Conservation (phyloP, 257 asterid species). For the Linderniella brevidens region DNA sequence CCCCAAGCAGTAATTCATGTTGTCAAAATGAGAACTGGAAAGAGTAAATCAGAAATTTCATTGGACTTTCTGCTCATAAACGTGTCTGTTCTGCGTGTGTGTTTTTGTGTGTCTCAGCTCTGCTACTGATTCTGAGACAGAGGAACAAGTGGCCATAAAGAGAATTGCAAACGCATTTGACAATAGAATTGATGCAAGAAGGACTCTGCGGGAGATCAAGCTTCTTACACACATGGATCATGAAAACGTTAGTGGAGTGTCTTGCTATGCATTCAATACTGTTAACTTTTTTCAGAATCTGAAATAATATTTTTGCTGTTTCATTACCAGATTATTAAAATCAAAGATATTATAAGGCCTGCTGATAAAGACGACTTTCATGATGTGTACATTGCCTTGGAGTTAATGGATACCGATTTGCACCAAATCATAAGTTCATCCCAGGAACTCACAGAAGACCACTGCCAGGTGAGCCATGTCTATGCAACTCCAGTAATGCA, state of each 20-base stretch:
- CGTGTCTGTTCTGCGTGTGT: constrained; percentile 10
- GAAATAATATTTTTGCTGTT: neutral
- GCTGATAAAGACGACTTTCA: constrained; percentile 42
- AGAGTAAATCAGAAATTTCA: too few species aligned
- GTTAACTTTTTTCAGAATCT: too few species aligned
- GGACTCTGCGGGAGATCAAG: constrained; percentile 80
- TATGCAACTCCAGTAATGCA: neutral
- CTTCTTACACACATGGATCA: constrained; percentile 90
- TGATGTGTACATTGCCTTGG: constrained; percentile 73
- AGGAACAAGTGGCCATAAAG: constrained; percentile 78
- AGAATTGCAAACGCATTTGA: constrained; percentile 80
- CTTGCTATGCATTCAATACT: neutral
- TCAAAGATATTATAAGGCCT: constrained; percentile 68
- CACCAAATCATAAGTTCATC: constrained; percentile 75
- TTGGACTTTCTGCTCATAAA: too few species aligned
- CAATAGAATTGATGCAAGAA: constrained; percentile 69
- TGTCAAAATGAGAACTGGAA: too few species aligned
- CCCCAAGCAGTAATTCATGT: too few species aligned
- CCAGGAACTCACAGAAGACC: constrained; percentile 72
- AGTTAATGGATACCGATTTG: constrained; percentile 83
- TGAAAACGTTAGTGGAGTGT: constrained; percentile 37
- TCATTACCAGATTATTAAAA: constrained; percentile 39
- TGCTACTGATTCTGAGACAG: constrained; percentile 52
- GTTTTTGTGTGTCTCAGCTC: constrained; percentile 25
- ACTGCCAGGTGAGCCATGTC: constrained; percentile 51